A percentile compares a stretch with the other conserved stretches of the same genome.
Conservation (phyloP, 2,329 filamentous ascomycete species). For the Sarocladiaceae sp. region DNA sequence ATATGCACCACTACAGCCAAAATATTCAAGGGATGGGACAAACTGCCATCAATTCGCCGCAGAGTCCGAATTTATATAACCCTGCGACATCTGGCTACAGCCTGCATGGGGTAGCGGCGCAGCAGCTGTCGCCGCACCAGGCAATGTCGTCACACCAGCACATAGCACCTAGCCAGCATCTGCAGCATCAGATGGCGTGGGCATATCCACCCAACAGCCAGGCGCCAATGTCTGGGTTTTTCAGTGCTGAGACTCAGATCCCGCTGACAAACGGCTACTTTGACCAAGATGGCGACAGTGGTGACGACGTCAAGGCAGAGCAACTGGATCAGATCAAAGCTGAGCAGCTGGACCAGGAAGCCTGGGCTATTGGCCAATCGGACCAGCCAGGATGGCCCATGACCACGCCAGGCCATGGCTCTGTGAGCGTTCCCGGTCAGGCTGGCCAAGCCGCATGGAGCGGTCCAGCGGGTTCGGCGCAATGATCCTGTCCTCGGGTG, state of each 20-base stretch:
- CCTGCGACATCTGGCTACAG: not conserved
- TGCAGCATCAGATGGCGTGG: constrained; percentile 2
- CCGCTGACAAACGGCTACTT: not conserved
- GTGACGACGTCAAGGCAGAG: constrained; percentile 4
- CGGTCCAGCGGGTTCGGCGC: too few species aligned
- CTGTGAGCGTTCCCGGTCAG: not conserved
- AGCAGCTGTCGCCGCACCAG: not conserved
- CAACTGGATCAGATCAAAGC: constrained; percentile 1
- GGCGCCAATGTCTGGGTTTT: not conserved
- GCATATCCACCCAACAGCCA: not conserved
- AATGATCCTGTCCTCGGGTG: too few species aligned
- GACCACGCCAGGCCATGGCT: not conserved
- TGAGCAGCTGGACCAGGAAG: not conserved
- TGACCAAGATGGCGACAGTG: not conserved
- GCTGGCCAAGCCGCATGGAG: too few species aligned
- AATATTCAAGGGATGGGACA: not conserved
- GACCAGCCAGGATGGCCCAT: not conserved
- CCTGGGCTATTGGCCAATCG: not conserved
- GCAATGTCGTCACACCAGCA: not conserved
- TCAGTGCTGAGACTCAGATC: not conserved
- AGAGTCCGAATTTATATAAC: not conserved
- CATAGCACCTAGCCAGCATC: not conserved
- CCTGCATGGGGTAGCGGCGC: not conserved
- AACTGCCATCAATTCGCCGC: not conserved
- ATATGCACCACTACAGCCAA: not conserved